Evolutionary conservation across 2,329 filamentous ascomycete genomes (phyloP).

Genomic region (Exophiala viscosa): DNA sequence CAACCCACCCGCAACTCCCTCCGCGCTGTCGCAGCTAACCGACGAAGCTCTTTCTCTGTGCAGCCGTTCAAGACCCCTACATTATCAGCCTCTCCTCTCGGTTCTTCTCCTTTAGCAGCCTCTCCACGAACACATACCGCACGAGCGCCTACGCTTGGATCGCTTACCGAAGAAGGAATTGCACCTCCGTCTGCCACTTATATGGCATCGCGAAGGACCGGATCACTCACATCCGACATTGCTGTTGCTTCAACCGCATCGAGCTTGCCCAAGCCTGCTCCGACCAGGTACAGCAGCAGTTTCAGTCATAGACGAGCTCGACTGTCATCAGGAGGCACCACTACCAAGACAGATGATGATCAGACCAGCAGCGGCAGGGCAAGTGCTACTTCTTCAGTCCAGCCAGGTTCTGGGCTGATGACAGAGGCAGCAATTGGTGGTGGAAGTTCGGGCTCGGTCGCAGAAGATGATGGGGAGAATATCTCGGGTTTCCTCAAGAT

Average conservation of each 20-base stretch:
- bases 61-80: constrained; percentile 96
- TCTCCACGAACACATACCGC: constrained; percentile 51
- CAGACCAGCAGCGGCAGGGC: constrained; percentile 56
- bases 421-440: constrained; percentile 60
- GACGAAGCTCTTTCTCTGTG: constrained; percentile 82
- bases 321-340: constrained; percentile 70
- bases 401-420: constrained; percentile 74
- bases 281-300: constrained; percentile 87
- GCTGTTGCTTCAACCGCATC: constrained; percentile 63
- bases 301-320: constrained; percentile 81
- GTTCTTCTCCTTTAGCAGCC: constrained; percentile 46
- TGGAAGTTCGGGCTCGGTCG: constrained; percentile 62
- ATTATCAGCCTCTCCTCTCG: constrained; percentile 79
- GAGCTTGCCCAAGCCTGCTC: constrained; percentile 73
- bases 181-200: constrained; percentile 38
- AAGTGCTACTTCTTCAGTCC: constrained; percentile 51
- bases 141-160: constrained; percentile 36
- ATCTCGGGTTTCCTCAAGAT: constrained; percentile 90
- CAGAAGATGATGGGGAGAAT: constrained; percentile 75
- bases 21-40: constrained; percentile 49
- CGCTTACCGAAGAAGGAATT: constrained; percentile 40
- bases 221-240: constrained; percentile 58
- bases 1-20: constrained; percentile 50
- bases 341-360: constrained; percentile 49
- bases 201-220: constrained; percentile 34